These are phyloP conservation scores for Vinca minor DNA, from an alignment of 257 asterid genomes.

Conservation along the genomic window DNA sequence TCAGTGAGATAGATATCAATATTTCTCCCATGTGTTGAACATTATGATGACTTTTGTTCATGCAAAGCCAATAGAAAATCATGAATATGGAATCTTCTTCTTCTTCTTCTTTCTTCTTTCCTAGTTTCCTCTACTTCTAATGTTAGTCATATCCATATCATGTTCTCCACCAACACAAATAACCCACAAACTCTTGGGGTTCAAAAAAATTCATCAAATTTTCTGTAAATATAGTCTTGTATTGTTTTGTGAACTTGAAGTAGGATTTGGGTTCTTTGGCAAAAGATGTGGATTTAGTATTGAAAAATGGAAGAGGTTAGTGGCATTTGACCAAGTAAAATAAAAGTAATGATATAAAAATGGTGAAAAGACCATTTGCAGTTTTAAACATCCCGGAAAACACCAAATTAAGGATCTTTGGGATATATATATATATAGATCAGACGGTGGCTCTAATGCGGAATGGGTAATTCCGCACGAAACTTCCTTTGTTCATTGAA, in stretches of 20 bases:
- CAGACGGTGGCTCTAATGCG: too few species aligned
- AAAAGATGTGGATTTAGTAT: neutral
- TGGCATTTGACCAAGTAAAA: neutral
- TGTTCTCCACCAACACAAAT: constrained; percentile 1
- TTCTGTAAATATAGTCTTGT: neutral
- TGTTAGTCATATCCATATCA: neutral
- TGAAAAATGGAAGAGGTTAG: too few species aligned
- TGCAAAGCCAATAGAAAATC: neutral
- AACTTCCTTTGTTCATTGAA: too few species aligned
- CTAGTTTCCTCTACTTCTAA: neutral
- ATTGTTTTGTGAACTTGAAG: neutral
- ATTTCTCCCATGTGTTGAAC: neutral
- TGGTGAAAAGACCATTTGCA: neutral
- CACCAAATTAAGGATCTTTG: neutral
- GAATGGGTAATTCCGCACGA: too few species aligned
- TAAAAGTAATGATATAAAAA: neutral
- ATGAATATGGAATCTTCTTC: constrained; percentile 14
- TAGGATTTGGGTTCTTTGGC: neutral
- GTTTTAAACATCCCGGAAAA: neutral
- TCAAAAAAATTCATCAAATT: neutral
- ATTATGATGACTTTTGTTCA: constrained; percentile 8
- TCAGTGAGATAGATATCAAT: constrained; percentile 1
- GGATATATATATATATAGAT: too few species aligned
- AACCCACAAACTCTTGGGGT: neutral
- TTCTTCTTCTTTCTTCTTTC: neutral